Conservation (phyloP, 1,284 basidiomycete genomes). For the Apiotrichum gamsii region DNA sequence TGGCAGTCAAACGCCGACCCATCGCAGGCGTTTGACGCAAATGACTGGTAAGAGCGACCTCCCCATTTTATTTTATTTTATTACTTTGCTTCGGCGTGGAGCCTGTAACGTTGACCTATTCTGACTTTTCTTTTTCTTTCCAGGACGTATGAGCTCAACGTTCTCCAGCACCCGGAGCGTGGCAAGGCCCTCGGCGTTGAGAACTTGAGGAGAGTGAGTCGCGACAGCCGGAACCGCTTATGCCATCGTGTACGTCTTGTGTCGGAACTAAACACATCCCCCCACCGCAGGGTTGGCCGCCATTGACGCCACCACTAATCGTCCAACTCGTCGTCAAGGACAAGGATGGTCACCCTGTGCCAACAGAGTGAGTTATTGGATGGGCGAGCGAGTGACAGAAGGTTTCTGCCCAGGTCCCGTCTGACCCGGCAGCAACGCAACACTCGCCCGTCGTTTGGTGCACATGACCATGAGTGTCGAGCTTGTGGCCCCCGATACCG, state of each 20-base stretch:
- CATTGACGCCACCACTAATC: conserved; percentile 15
- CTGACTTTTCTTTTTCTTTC: not conserved
- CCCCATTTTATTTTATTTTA: too few species aligned
- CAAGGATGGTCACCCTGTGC: conserved; percentile 9
- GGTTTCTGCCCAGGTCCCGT: too few species aligned
- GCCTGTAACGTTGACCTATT: not conserved
- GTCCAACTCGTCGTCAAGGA: conserved; percentile 15
- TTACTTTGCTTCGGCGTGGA: too few species aligned
- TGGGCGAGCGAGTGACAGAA: not conserved
- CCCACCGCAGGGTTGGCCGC: conserved; percentile 15
- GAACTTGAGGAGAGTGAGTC: conserved; percentile 13
- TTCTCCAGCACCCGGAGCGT: conserved; percentile 14
- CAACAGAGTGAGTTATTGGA: conserved; percentile 11
- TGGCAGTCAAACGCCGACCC: conserved; percentile 4
- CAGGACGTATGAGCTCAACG: conserved; percentile 14
- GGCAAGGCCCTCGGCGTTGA: conserved; percentile 17
- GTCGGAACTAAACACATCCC: not conserved
- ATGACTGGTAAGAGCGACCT: conserved; percentile 7
- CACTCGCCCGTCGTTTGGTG: conserved; percentile 14
- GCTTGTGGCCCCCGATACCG: conserved; percentile 11
- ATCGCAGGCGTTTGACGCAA: conserved; percentile 2
- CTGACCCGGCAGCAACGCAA: conserved; percentile 11
- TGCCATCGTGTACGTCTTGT: not conserved
- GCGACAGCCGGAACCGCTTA: too few species aligned
- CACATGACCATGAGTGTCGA: conserved; percentile 20